A percentile compares a stretch with the other conserved stretches of the same genome.
Conservation (phyloP, 2,329 filamentous ascomycete species). For the Macrophomina tecta region DNA sequence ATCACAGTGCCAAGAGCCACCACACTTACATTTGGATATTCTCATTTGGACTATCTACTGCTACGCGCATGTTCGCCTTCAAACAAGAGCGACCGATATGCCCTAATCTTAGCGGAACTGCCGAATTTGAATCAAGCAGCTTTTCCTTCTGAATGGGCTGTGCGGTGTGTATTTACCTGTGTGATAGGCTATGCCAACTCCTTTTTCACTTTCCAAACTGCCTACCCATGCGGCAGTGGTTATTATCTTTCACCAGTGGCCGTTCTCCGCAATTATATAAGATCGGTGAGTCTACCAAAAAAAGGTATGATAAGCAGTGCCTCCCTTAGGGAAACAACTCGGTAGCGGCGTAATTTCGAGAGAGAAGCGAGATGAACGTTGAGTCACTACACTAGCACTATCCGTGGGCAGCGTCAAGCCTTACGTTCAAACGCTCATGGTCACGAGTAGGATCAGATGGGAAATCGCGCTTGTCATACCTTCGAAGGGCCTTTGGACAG, state of each 20-base stretch:
- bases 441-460: neutral
- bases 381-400: neutral
- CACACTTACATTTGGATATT: too few relatives aligned
- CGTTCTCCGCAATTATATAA: neutral
- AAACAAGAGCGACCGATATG: too few relatives aligned
- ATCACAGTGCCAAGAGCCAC: too few relatives aligned
- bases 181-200: neutral
- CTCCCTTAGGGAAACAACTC: neutral
- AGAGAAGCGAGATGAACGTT: neutral
- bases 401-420: neutral
- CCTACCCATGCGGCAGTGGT: neutral
- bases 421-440: neutral
- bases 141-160: neutral
- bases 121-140: neutral
- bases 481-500: neutral
- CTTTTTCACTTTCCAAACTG: neutral
- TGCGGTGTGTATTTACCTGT: neutral
- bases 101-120: neutral
- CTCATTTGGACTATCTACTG: too few relatives aligned
- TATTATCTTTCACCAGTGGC: neutral
- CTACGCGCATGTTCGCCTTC: too few relatives aligned
- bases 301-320: neutral
- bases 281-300: neutral
- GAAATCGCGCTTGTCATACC: neutral
- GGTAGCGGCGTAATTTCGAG: neutral